Base-by-base conservation (phyloP, 1,284 basidiomycete species). In the Fomitopsis palustris region DNA sequence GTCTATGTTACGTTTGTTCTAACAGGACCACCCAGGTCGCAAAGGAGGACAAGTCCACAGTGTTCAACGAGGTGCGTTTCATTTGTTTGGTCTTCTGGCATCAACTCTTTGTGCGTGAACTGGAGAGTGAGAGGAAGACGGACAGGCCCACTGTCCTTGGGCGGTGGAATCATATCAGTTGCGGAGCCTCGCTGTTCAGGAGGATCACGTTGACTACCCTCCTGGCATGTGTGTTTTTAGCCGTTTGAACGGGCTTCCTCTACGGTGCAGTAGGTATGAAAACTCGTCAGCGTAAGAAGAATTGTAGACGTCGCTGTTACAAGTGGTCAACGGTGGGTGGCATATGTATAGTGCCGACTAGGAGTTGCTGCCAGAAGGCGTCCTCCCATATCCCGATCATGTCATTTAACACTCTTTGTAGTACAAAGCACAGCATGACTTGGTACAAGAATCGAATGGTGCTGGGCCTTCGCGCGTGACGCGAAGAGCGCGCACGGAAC, bases 11-110 rank as follows among this genome's bases (percentile, higher is more conserved):
- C 37, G 9, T 19, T 58, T 43, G 16, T 35, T 41, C n/a, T 35
- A 16, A 31, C 19, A 25, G 12, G 7, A 14, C 27, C n/a, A 45
- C 19, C 23, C 49, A 92, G 90, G 76, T 77, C 38, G 90, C 90
- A 8, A 94, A 94, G 69, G 65, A 76, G 59, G 92, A 95, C 65
- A 83, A 83, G 31, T 87, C 89, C 8, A 74, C 78, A 35, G 91
- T 91, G 5, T 95, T 91, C 68, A 79, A 82, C 62, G 78, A 90
- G 73, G 92, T 92, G 65, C 58, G 83, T 77, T 54, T 47, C 25
- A 33, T 23, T n/a, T 21, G 14, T 6, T 3, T 27, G 27, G 4
- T 16, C 14, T 29, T 47, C 12, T 47, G 45, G 45, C 45, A 47
- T n/a, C 45, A 12, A 47, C 12, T 47, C 23, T 47, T 25, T 17